These are phyloP conservation scores for Euptelea pleiosperma DNA, from an alignment of 164 flowering plant genomes.

Conservation along the genomic window DNA sequence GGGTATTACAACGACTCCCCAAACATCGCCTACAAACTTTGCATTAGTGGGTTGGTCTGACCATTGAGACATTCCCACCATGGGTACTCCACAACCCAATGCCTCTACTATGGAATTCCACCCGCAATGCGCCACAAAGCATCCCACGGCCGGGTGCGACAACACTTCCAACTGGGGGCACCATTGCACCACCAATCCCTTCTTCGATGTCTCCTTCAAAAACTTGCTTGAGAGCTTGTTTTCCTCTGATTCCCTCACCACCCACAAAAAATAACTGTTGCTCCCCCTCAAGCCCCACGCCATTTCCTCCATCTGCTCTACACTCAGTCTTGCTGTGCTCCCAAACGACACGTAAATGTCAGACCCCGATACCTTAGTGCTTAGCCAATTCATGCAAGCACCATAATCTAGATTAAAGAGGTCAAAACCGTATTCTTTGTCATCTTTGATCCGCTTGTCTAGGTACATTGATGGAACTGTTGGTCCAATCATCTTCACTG, in stretches of 20 bases:
- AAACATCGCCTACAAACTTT: too few species aligned
- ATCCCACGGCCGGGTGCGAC: too few species aligned
- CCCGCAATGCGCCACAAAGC: too few species aligned
- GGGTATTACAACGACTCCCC: too few species aligned
- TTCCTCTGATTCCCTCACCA: conserved; percentile 14
- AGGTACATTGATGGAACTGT: conserved; percentile 40
- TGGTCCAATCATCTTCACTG: conserved; percentile 34
- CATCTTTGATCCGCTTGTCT: too few species aligned
- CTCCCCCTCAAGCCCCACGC: conserved; percentile 17
- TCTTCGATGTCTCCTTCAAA: conserved; percentile 3
- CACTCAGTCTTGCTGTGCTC: conserved; percentile 22
- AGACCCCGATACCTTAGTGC: conserved; percentile 25
- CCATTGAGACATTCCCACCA: too few species aligned
- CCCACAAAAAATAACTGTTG: conserved; percentile 18
- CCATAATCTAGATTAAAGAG: conserved; percentile 19
- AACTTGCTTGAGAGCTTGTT: conserved; percentile 10
- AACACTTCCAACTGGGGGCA: conserved; percentile 27
- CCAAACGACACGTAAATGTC: too few species aligned
- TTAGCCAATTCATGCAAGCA: conserved; percentile 35
- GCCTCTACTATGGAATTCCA: too few species aligned
- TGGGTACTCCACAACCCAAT: too few species aligned
- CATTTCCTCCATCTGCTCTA: conserved; percentile 33
- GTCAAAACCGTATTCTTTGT: too few species aligned
- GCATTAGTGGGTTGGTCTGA: too few species aligned
- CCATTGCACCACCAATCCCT: conserved; percentile 28